A percentile compares a stretch with the other conserved stretches of the same genome.
phyloP scores from a whole-genome alignment of 108 stramenopile species.

The Stephanodiscus minutulus region DNA sequence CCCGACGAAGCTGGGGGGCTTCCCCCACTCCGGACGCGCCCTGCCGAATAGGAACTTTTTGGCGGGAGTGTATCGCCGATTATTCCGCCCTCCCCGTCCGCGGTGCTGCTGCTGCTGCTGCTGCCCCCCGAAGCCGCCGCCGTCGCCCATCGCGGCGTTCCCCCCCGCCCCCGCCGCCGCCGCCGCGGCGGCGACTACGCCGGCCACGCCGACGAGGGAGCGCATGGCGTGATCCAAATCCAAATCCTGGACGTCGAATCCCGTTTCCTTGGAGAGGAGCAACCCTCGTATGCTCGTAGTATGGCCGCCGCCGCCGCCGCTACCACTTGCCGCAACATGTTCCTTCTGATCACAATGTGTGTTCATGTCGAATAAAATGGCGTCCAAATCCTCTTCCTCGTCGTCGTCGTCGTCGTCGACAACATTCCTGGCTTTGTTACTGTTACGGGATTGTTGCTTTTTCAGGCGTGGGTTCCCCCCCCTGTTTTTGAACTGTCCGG shows the following conservation, averaged over 20 bases:
- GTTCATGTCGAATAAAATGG: slow-evolving; percentile 38
- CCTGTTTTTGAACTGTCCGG: background rate
- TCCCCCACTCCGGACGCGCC: slow-evolving; percentile 56
- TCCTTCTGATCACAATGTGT: background rate
- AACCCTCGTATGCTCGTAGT: slow-evolving; percentile 15
- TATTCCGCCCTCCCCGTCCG: slow-evolving; percentile 9
- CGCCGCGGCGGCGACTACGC: background rate
- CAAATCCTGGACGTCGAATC: slow-evolving; percentile 56
- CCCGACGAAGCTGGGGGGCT: slow-evolving; percentile 76
- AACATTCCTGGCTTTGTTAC: slow-evolving; percentile 4
- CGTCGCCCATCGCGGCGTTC: background rate
- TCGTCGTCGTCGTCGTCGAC: background rate
- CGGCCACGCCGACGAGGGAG: slow-evolving; percentile 52
- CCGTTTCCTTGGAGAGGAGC: slow-evolving; percentile 14
- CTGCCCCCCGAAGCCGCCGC: background rate
- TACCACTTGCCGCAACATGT: too few species aligned
- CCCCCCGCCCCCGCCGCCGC: background rate
- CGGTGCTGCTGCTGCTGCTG: slow-evolving; percentile 21
- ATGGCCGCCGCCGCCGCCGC: background rate
- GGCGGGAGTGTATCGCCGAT: slow-evolving; percentile 29
- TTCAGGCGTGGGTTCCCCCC: slow-evolving; percentile 9
- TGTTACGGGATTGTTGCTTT: background rate
- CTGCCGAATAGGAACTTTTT: slow-evolving; percentile 67
- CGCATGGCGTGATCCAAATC: slow-evolving; percentile 67
- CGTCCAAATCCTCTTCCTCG: slow-evolving; percentile 50